A percentile compares a stretch with the other conserved stretches of the same genome.
These are phyloP conservation scores for Solanum megistacrolobum DNA, from an alignment of 257 asterid species.

Conservation along the genomic window DNA sequence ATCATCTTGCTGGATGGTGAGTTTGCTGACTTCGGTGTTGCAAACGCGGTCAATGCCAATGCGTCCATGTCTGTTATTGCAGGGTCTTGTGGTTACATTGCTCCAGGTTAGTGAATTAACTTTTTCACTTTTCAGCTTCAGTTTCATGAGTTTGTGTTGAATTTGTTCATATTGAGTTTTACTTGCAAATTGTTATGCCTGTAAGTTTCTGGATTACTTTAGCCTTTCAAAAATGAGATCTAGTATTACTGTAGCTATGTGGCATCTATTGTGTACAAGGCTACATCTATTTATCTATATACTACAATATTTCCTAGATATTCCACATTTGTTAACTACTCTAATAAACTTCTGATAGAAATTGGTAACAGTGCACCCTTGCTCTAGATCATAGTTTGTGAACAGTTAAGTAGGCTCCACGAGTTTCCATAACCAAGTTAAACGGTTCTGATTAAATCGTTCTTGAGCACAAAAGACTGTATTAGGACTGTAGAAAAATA, in stretches of 20 bases:
- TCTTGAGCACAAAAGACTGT: neutral
- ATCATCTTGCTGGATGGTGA: constrained; percentile 68
- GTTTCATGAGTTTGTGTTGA: too few species aligned
- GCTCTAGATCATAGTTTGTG: neutral
- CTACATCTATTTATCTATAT: neutral
- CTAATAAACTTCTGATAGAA: neutral
- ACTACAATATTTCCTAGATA: neutral
- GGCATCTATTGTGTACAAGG: neutral
- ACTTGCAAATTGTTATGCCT: neutral
- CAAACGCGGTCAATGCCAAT: constrained; percentile 60
- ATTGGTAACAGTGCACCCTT: neutral
- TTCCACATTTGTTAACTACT: neutral
- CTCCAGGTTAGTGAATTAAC: too few species aligned
- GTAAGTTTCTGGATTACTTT: neutral
- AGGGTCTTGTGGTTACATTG: too few species aligned
- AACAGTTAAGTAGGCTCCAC: neutral
- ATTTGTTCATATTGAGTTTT: neutral
- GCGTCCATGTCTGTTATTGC: constrained; percentile 30
- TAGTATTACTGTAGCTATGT: neutral
- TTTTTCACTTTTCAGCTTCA: too few species aligned
- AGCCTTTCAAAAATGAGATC: neutral
- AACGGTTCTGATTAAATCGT: neutral
- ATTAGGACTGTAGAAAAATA: neutral
- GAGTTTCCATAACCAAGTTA: neutral
- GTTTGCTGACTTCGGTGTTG: constrained; percentile 89